phyloP scores from a whole-genome alignment of 1,284 basidiomycete species.

The Microbotryum scabiosae region DNA sequence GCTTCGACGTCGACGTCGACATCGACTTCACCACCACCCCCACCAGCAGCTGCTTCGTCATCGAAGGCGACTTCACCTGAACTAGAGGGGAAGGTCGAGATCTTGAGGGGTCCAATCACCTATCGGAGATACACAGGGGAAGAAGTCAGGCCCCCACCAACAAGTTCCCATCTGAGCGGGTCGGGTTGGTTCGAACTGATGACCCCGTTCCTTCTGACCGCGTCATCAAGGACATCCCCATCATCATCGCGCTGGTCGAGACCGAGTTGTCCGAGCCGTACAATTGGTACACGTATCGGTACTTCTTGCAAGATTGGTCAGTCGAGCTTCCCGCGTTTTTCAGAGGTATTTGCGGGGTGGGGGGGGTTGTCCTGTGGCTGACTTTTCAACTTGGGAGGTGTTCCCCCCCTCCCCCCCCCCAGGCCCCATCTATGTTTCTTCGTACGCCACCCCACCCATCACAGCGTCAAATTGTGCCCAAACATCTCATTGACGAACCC shows the following conservation, averaged over 20 bases:
- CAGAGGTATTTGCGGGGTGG: too few relatives aligned
- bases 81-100: too few relatives aligned
- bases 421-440: slow-evolving; percentile 93
- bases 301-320: slow-evolving; percentile 89
- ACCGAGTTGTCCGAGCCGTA: slow-evolving; percentile 90
- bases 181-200: background rate
- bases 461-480: background rate
- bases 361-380: too few relatives aligned
- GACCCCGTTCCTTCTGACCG: background rate
- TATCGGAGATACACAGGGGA: slow-evolving; percentile 1
- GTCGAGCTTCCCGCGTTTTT: slow-evolving; percentile 18
- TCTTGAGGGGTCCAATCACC: too few relatives aligned
- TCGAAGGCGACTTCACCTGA: too few relatives aligned
- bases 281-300: slow-evolving; percentile 69
- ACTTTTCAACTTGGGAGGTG: too few relatives aligned
- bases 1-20: too few relatives aligned
- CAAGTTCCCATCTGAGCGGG: too few relatives aligned
- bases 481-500: background rate
- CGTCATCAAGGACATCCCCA: slow-evolving; percentile 24
- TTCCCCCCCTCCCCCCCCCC: too few relatives aligned
- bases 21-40: too few relatives aligned
- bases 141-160: background rate
- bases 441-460: slow-evolving; percentile 43
- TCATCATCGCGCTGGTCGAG: slow-evolving; percentile 56
- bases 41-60: too few relatives aligned